phyloP scores from a whole-genome alignment of 768 basidiomycete species.

The Suillus spraguei region DNA sequence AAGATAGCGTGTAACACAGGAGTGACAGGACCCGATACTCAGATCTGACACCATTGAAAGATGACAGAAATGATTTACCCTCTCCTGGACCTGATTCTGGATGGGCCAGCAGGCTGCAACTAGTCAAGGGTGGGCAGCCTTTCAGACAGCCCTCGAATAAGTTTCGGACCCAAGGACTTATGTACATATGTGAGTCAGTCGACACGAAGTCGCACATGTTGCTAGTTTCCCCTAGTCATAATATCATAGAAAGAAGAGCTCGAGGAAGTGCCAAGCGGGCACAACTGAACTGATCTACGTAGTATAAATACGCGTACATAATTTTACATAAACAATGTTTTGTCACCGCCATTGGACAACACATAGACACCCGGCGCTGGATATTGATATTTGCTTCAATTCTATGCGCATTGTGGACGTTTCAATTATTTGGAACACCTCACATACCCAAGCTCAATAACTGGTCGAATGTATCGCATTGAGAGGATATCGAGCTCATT shows the following conservation, averaged over 20 bases:
- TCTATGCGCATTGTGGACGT: neutral
- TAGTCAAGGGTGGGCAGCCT: neutral
- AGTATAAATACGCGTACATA: neutral
- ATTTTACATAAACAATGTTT: neutral
- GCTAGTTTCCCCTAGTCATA: too few relatives aligned
- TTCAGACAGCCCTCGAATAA: neutral
- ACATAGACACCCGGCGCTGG: neutral
- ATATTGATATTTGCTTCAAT: neutral
- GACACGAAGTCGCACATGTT: neutral
- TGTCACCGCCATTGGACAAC: neutral
- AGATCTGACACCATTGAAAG: neutral
- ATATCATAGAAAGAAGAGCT: too few relatives aligned
- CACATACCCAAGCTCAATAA: neutral
- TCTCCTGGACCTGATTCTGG: neutral
- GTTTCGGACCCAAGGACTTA: neutral
- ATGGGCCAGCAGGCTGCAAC: neutral
- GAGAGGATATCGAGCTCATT: slow-evolving; percentile 6
- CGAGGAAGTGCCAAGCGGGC: neutral
- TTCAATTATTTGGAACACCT: neutral
- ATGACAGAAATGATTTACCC: neutral
- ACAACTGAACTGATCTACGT: neutral
- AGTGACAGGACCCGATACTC: too few relatives aligned
- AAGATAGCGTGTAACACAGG: too few relatives aligned
- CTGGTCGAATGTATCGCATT: slow-evolving; percentile 1
- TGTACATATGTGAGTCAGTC: neutral